These are phyloP conservation scores for Infundibulicybe gibba DNA, from an alignment of 768 basidiomycete genomes.

Conservation along the genomic window DNA sequence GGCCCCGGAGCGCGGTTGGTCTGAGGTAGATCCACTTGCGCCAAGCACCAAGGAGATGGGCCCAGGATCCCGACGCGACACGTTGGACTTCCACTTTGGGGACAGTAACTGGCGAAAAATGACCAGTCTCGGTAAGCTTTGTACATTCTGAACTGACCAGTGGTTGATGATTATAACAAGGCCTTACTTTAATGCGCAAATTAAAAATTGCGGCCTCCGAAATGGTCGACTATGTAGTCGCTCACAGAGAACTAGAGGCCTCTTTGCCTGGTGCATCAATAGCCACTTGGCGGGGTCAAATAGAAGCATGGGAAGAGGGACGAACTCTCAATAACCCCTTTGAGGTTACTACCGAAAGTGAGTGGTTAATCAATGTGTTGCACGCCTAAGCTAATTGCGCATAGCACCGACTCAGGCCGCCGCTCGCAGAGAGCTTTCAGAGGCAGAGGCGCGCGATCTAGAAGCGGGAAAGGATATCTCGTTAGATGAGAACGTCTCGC, in stretches of 20 bases:
- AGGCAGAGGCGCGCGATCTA: constrained; percentile 4
- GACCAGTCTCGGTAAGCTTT: not conserved
- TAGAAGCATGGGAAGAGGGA: constrained; percentile 8
- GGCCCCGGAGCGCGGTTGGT: constrained; percentile 27
- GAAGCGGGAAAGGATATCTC: constrained; percentile 1
- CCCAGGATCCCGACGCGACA: constrained; percentile 18
- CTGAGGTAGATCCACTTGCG: constrained; percentile 16
- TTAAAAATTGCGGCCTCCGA: not conserved
- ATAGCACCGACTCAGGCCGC: constrained; percentile 8
- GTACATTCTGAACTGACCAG: not conserved
- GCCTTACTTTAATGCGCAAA: not conserved
- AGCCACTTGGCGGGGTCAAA: not conserved
- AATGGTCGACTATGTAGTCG: not conserved
- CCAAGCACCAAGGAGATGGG: constrained; percentile 28
- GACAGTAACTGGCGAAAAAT: constrained; percentile 21
- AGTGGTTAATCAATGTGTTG: not conserved
- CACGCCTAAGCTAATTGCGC: not conserved
- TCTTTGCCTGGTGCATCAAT: not conserved
- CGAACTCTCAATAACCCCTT: constrained; percentile 7
- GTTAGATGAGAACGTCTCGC: constrained; percentile 8
- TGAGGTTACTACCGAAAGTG: not conserved
- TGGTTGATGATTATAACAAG: not conserved
- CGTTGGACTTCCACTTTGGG: constrained; percentile 19
- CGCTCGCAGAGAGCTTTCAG: constrained; percentile 4
- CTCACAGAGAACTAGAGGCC: not conserved